A percentile compares a stretch with the other conserved stretches of the same genome.
These are phyloP conservation scores for Raphanus sativus DNA, from an alignment of 345 rosid genomes.

Conservation along the genomic window DNA sequence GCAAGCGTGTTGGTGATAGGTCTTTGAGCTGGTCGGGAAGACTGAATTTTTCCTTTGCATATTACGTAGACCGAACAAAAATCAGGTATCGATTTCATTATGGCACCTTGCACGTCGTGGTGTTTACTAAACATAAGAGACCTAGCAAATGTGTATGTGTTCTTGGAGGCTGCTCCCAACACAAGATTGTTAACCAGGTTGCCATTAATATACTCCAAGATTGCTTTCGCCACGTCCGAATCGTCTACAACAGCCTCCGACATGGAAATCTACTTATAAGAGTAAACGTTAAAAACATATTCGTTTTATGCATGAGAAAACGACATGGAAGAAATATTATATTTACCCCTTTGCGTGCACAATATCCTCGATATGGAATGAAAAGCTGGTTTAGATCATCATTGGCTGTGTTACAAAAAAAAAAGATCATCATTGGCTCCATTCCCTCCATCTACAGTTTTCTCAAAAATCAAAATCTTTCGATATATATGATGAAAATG, in stretches of 20 bases:
- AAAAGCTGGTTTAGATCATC: constrained; percentile 55
- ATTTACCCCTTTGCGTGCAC: constrained; percentile 85
- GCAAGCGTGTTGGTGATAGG: constrained; percentile 43
- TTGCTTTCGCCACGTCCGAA: constrained; percentile 50
- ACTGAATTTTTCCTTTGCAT: constrained; percentile 60
- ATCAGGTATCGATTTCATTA: constrained; percentile 60
- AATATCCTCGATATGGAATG: constrained; percentile 61
- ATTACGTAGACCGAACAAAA: constrained; percentile 79
- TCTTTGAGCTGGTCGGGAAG: constrained; percentile 54
- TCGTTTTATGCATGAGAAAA: not conserved
- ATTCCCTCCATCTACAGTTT: constrained; percentile 32
- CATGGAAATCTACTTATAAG: constrained; percentile 45
- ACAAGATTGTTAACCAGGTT: constrained; percentile 56
- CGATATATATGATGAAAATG: not conserved
- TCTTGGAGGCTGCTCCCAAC: constrained; percentile 61
- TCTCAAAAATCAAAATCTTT: not conserved
- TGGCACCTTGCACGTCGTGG: constrained; percentile 51
- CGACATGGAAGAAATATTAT: not conserved
- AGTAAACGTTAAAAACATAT: not conserved
- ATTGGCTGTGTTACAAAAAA: not conserved
- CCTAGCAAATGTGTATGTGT: constrained; percentile 57
- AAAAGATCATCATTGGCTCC: constrained; percentile 34
- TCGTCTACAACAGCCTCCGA: constrained; percentile 64
- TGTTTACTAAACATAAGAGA: constrained; percentile 30
- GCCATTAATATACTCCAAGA: constrained; percentile 52